These are phyloP conservation scores for Leptodermis oblonga DNA, from an alignment of 257 asterid genomes.

Conservation along the genomic window DNA sequence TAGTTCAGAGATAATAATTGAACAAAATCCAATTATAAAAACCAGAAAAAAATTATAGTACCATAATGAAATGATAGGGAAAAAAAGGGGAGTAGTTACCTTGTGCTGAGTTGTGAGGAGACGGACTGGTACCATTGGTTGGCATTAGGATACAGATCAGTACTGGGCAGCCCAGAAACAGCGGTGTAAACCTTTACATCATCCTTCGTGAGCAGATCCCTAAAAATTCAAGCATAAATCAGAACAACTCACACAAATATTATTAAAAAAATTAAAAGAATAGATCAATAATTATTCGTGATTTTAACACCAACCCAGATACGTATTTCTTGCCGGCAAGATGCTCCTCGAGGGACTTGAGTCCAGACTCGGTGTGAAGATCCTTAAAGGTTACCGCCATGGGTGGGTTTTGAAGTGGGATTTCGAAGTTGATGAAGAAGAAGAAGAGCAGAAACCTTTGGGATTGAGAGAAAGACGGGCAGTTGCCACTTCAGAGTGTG, in stretches of 20 bases:
- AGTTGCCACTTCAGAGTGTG: background rate
- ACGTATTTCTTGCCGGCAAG: conserved; percentile 73
- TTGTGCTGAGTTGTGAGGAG: conserved; percentile 50
- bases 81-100: conserved; percentile 34
- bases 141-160: conserved; percentile 68
- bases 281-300: background rate
- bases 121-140: conserved; percentile 72
- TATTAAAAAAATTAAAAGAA: background rate
- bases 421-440: background rate
- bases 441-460: conserved; percentile 17
- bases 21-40: background rate
- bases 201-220: conserved; percentile 60
- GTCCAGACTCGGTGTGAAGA: conserved; percentile 79
- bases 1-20: background rate
- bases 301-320: conserved; percentile 49
- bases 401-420: conserved; percentile 13
- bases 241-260: background rate
- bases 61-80: background rate
- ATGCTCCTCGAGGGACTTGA: conserved; percentile 56
- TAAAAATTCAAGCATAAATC: conserved; percentile 18
- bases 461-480: conserved; percentile 4
- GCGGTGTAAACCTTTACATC: conserved; percentile 75
- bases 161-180: conserved; percentile 47
- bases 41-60: background rate
- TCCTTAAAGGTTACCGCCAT: conserved; percentile 82